Base-by-base conservation (phyloP, 1,139 yeast genomes). In the Hemisphaericaspora xylanilytica region DNA sequence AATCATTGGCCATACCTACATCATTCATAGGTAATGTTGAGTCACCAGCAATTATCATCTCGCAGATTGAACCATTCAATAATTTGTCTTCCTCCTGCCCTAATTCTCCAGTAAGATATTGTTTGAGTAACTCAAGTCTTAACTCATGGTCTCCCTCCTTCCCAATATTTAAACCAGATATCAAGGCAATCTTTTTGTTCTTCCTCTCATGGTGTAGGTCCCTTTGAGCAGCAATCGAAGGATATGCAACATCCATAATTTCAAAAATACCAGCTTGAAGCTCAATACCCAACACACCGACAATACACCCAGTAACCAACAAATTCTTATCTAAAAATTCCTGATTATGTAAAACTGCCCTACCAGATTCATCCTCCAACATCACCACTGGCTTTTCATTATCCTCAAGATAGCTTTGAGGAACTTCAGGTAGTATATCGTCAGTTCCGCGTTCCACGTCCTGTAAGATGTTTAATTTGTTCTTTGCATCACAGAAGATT, bases 321-420 rank as follows among this genome's bases (percentile, higher is more conserved):
- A 74, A 60, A 58, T 77, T 50, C 49, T 64, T 51, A 42, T 51
- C 46, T 41, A 72, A 67, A 36, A 81, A 65, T 14, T 74, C 68
- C 26, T 79, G 83, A 24, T 95, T 95, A 36, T 78, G 80, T 24
- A 92, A 65, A 21, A 80, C 60, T 9, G 95, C 83, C 36, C 99
- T 70, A 4, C 99, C 98, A 37, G 92, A 81, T 55, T 90, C 97
- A 60, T 94, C 98, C 59, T 92, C 98, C 32, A 94, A 59, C 82
- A 83, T 78, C 16, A 86, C 87, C 15, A 80, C 67, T 1, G 72
- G 76, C 31, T 45, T 44, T 3, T 50, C 55, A 2, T 53, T 53
- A 2, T 46, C 52, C 12, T 51, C 59, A n/a, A 59, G 47, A 45
- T 72, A 72, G 11, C 59, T 53, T 5, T 40, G 44, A 0, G 67